A percentile compares a stretch with the other conserved stretches of the same genome.
Conservation (phyloP, 2,329 filamentous ascomycete genomes). For the Apiospora koreana region DNA sequence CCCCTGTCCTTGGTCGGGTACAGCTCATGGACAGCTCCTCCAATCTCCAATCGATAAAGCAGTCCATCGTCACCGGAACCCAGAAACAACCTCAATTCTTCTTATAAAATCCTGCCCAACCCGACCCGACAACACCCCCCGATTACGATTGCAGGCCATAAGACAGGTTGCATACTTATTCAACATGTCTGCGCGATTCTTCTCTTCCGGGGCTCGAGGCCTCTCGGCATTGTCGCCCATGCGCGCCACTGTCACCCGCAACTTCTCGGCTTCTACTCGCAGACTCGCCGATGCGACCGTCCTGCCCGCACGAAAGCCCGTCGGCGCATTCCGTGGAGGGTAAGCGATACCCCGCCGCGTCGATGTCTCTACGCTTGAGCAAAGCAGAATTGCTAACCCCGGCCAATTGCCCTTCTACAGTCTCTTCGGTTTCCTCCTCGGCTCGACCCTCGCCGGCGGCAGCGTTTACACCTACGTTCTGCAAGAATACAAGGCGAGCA, state of each 20-base stretch:
- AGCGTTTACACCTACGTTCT: conserved; percentile 91
- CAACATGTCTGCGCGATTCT: conserved; percentile 48
- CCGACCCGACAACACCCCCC: neutral
- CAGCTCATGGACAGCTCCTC: neutral
- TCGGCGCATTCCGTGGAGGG: conserved; percentile 64
- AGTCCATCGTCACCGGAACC: conserved; percentile 9
- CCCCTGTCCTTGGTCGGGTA: neutral
- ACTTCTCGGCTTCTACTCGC: conserved; percentile 53
- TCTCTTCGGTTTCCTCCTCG: conserved; percentile 88
- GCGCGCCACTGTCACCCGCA: conserved; percentile 32
- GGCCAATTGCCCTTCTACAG: conserved; percentile 45
- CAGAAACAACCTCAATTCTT: conserved; percentile 8
- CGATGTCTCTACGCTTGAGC: neutral
- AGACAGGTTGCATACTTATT: neutral
- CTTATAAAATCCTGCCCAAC: neutral
- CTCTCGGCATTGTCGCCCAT: conserved; percentile 18
- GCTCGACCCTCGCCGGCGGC: conserved; percentile 75
- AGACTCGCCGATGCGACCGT: conserved; percentile 44
- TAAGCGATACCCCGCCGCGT: conserved; percentile 35
- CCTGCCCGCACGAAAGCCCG: conserved; percentile 57
- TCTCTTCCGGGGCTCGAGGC: conserved; percentile 30
- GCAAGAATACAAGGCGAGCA: conserved; percentile 90
- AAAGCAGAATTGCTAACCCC: neutral
- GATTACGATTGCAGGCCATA: neutral
- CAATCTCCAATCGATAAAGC: neutral